phyloP scores from a whole-genome alignment of 2,329 filamentous ascomycete species.

The Microdochium paspali region DNA sequence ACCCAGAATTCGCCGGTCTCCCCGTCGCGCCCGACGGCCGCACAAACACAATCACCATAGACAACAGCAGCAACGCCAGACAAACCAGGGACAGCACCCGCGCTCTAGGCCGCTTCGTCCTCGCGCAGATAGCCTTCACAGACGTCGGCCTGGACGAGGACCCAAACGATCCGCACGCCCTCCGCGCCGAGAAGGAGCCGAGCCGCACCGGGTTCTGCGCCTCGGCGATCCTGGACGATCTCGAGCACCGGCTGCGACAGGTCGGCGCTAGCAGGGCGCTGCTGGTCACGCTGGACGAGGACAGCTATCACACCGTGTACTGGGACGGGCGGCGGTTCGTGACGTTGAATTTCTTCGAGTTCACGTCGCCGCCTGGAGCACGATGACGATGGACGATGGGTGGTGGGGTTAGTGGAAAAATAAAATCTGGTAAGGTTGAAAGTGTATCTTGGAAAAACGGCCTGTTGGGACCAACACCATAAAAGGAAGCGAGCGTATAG shows the following conservation, averaged over 20 bases:
- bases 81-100: background rate
- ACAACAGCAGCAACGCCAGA: too few relatives aligned
- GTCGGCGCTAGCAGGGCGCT: background rate
- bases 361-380: background rate
- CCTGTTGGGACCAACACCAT: too few relatives aligned
- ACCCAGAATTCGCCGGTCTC: too few relatives aligned
- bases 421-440: background rate
- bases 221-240: background rate
- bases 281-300: background rate
- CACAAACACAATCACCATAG: too few relatives aligned
- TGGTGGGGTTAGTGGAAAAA: background rate
- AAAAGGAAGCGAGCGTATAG: too few relatives aligned
- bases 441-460: too few relatives aligned
- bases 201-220: background rate
- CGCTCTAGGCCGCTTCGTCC: background rate
- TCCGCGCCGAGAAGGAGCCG: background rate
- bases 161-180: background rate
- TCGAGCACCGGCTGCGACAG: background rate
- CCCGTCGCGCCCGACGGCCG: too few relatives aligned
- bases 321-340: background rate
- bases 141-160: background rate
- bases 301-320: background rate
- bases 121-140: background rate
- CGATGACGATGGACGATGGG: too few relatives aligned
- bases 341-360: background rate